Evolutionary conservation across 768 basidiomycete genomes (phyloP), one percentile per base, ranked within the genome.

Genomic region (Hygrocybe coccinea): DNA sequence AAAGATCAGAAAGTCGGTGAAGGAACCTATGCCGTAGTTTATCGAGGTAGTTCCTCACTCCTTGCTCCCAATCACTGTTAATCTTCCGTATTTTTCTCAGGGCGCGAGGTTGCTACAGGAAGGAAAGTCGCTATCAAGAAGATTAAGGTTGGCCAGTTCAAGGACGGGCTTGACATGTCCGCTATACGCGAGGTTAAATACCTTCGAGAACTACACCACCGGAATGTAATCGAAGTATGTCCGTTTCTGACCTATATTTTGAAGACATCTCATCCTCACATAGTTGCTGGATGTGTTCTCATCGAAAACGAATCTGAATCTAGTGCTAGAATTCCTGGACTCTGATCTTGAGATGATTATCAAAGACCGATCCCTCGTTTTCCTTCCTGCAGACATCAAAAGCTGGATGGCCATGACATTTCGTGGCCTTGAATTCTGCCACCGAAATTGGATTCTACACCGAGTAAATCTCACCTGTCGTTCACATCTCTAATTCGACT

Each of bases 381-480:
- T 99, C 68, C 77, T 94, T 33, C 89, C 91, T 3, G 91, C 91
- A 1, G 97, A 99, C 69, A 94, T 97, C 74, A 99, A 99, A 70
- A 87, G 89, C 59, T 99, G 97, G 95, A 91, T 97, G 83, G 89
- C 91, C 10, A 98, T 98, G 97, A 94, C 90, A 0, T 85, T 98
- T 65, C 85, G 94, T 38, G 97, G 97, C 2, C 78, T 99, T n/a
- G 97, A 98, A 71, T 98, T 97, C 69, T 97, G 97, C 62, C 97
- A 99, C 67, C 76, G 95, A 50, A 95, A 94, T 69, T 95, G 86
- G 64, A 82, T 98, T 54, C 76, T 99, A 21, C 97, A 99, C 72
- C 82, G 97, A 53, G 95, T 97, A 67, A 59, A 81, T 57, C 22
- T 14, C 12, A 19, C 48, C 17, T 48, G 55, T 54, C 48, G 45